phyloP scores from a whole-genome alignment of 345 rosid species.

The Combretum micranthum region DNA sequence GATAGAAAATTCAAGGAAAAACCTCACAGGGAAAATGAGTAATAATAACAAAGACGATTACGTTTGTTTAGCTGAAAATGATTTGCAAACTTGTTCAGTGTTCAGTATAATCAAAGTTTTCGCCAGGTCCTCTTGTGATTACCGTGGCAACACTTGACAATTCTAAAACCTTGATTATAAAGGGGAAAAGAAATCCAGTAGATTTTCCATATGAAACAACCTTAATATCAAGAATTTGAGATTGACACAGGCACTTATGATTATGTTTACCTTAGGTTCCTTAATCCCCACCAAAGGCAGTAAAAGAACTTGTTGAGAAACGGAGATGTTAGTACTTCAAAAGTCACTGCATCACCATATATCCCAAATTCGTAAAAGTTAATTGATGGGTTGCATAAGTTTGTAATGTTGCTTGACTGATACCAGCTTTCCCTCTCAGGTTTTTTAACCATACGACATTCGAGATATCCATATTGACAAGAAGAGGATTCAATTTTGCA shows the following conservation, averaged over 20 bases:
- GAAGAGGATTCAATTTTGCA: conserved; percentile 40
- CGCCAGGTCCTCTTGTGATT: too few species aligned
- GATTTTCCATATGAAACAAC: too few species aligned
- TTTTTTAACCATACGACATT: conserved; percentile 37
- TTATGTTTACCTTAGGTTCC: conserved; percentile 58
- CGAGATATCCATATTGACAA: conserved; percentile 57
- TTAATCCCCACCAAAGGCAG: conserved; percentile 97
- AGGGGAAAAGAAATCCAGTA: too few species aligned
- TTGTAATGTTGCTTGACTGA: conserved; percentile 52
- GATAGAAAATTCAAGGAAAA: not conserved
- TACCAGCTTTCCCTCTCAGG: conserved; percentile 49
- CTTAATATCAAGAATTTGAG: not conserved
- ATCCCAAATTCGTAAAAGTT: conserved; percentile 63
- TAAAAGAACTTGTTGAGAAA: conserved; percentile 83
- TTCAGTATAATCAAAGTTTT: too few species aligned
- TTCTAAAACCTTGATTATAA: too few species aligned
- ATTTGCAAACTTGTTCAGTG: too few species aligned
- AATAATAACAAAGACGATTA: not conserved
- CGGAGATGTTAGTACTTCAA: conserved; percentile 39
- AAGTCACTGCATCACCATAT: conserved; percentile 60
- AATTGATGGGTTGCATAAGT: conserved; percentile 37
- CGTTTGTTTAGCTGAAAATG: too few species aligned
- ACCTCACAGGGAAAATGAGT: not conserved
- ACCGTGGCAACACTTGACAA: too few species aligned
- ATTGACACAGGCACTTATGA: not conserved